Conservation (phyloP, 2,329 filamentous ascomycete species). For the Cercospora berteroae region DNA sequence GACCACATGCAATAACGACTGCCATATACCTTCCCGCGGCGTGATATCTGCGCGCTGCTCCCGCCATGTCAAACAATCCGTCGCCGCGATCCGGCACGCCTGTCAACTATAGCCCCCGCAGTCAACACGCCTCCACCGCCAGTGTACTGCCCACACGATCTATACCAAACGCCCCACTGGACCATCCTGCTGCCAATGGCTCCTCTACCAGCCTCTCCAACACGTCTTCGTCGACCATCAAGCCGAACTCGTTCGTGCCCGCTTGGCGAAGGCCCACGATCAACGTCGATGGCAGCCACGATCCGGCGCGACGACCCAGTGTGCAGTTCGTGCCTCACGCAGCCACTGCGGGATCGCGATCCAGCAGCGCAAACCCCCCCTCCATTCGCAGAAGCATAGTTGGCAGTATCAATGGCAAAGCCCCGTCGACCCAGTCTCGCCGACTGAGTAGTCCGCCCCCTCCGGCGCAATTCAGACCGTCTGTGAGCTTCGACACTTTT, state of each 20-base stretch:
- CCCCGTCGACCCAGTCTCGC: slow-evolving; percentile 16
- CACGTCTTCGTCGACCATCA: slow-evolving; percentile 12
- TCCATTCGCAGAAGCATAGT: slow-evolving; percentile 20
- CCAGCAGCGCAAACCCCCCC: slow-evolving; percentile 32
- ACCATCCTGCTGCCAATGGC: slow-evolving; percentile 10
- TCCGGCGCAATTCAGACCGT: slow-evolving; percentile 58
- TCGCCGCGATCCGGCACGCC: slow-evolving; percentile 26
- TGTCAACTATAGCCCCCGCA: slow-evolving; percentile 18
- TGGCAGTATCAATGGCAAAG: slow-evolving; percentile 13
- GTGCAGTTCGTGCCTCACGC: slow-evolving; percentile 40
- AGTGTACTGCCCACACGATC: slow-evolving; percentile 30
- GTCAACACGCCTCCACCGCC: slow-evolving; percentile 12
- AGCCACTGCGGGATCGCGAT: slow-evolving; percentile 29
- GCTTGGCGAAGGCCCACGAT: slow-evolving; percentile 37
- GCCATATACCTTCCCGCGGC: not conserved
- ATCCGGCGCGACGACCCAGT: slow-evolving; percentile 32
- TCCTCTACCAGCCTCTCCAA: slow-evolving; percentile 10
- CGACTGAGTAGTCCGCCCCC: slow-evolving; percentile 36
- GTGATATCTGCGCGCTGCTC: not conserved
- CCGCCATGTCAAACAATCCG: slow-evolving; percentile 20
- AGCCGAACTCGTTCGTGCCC: slow-evolving; percentile 29
- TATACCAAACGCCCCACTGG: slow-evolving; percentile 27
- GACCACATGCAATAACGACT: not conserved
- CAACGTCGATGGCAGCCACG: slow-evolving; percentile 22
- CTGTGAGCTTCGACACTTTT: slow-evolving; percentile 75